Percentiles rank a stretch among this genome's conserved stretches.
phyloP scores from a whole-genome alignment of 202 grass and related monocot genomes.

The Digitaria exilis region DNA sequence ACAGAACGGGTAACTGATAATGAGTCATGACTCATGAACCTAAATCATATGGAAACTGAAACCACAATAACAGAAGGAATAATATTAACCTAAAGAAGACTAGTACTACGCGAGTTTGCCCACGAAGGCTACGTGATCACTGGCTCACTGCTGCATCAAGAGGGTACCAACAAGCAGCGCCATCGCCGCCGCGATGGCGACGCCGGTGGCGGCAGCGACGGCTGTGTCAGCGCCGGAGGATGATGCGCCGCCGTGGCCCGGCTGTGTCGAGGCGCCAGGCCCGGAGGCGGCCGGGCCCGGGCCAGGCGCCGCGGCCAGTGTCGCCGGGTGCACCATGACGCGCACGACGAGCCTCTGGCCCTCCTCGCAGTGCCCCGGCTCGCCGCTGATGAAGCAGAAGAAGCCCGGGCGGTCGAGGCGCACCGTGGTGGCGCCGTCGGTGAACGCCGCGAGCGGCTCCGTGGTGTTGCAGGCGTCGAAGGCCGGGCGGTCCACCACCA shows the following conservation, averaged over 20 bases:
- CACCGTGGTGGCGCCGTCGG: slow-evolving; percentile 53
- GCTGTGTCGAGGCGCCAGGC: neutral
- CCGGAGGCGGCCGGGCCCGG: slow-evolving; percentile 4
- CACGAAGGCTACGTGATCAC: neutral
- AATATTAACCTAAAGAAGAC: neutral
- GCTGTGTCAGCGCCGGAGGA: neutral
- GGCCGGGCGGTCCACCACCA: slow-evolving; percentile 47
- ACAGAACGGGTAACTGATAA: neutral
- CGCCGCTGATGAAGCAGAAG: slow-evolving; percentile 86
- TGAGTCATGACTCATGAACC: neutral
- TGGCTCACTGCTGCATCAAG: slow-evolving; percentile 5
- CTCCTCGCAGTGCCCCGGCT: slow-evolving; percentile 60
- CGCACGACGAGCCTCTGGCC: slow-evolving; percentile 70
- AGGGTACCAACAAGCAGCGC: neutral
- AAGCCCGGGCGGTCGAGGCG: slow-evolving; percentile 56
- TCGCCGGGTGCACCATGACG: slow-evolving; percentile 51
- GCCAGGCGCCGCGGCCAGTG: neutral
- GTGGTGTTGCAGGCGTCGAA: slow-evolving; percentile 64
- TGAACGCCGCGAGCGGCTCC: slow-evolving; percentile 42
- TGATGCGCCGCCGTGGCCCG: neutral
- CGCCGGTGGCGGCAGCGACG: neutral
- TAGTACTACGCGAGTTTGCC: neutral
- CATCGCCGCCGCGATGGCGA: neutral
- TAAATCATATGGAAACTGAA: neutral
- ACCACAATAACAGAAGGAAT: neutral